phyloP scores from a whole-genome alignment of 139 green algal genomes.

The Penium margaritaceum region DNA sequence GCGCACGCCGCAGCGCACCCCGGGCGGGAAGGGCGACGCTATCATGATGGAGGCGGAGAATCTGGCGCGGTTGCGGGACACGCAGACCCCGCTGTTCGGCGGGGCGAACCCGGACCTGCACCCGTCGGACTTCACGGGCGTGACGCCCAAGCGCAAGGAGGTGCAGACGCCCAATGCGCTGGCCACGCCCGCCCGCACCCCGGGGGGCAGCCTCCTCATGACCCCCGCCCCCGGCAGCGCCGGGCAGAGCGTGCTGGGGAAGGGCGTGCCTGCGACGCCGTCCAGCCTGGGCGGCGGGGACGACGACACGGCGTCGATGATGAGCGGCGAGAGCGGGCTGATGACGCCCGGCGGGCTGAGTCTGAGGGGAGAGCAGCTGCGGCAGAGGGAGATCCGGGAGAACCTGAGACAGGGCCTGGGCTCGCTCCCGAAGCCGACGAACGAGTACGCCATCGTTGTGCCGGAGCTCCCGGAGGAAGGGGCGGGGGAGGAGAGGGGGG shows the following conservation, averaged over 20 bases:
- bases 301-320: no score
- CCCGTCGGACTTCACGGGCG: slow-evolving; percentile 65
- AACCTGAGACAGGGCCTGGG: slow-evolving; percentile 65
- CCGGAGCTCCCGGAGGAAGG: slow-evolving; percentile 56
- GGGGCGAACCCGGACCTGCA: slow-evolving; percentile 73
- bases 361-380: slow-evolving; percentile 24
- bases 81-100: slow-evolving; percentile 81
- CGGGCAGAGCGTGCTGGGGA: slow-evolving; percentile 23
- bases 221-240: slow-evolving; percentile 20
- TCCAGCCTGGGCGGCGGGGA: no score
- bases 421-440: slow-evolving; percentile 72
- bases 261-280: no score
- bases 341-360: slow-evolving; percentile 30
- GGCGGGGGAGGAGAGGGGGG: slow-evolving; percentile 54
- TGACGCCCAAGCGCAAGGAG: slow-evolving; percentile 54
- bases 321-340: no score
- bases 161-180: slow-evolving; percentile 32
- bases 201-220: neutral
- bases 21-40: slow-evolving; percentile 65
- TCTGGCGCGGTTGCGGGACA: slow-evolving; percentile 61
- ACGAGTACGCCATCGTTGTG: slow-evolving; percentile 79
- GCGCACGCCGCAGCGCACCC: slow-evolving; percentile 73
- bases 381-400: slow-evolving; percentile 38
- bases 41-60: slow-evolving; percentile 80
- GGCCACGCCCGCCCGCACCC: slow-evolving; percentile 52